Conservation (phyloP, 75 land plant species). For the Cupressus sempervirens region DNA sequence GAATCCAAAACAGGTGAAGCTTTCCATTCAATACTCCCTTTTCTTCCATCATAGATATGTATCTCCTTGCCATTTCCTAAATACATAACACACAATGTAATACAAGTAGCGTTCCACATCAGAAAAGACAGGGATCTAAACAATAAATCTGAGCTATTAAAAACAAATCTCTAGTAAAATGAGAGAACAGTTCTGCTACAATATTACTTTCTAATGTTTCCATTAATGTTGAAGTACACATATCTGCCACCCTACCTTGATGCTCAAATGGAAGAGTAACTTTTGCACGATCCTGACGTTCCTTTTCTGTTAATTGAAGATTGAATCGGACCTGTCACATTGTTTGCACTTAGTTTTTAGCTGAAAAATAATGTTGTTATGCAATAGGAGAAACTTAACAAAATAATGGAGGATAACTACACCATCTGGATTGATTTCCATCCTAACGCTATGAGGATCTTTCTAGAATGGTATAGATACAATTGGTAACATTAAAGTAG, state of each 20-base stretch:
- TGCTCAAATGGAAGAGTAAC: constrained; percentile 89
- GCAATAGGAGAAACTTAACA: background rate
- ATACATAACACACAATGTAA: background rate
- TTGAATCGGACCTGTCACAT: constrained; percentile 69
- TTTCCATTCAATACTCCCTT: background rate
- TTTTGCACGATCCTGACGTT: constrained; percentile 55
- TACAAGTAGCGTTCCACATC: background rate
- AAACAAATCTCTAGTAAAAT: background rate
- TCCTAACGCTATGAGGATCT: no score
- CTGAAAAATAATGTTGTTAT: background rate
- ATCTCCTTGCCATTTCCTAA: constrained; percentile 61
- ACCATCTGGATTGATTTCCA: background rate
- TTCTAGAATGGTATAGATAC: background rate
- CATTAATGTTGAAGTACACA: constrained; percentile 1
- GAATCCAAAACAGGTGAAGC: background rate
- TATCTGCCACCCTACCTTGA: constrained; percentile 48
- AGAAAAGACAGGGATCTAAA: background rate
- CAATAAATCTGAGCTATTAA: background rate
- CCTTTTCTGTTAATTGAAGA: constrained; percentile 66
- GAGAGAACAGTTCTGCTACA: background rate
- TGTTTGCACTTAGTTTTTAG: background rate
- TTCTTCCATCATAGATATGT: constrained; percentile 83
- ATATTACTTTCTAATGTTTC: background rate
- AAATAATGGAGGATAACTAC: background rate
- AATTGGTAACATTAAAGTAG: background rate